Evolutionary conservation across 139 green algal species (phyloP).

Genomic region (Monoraphidium neglectum): DNA sequence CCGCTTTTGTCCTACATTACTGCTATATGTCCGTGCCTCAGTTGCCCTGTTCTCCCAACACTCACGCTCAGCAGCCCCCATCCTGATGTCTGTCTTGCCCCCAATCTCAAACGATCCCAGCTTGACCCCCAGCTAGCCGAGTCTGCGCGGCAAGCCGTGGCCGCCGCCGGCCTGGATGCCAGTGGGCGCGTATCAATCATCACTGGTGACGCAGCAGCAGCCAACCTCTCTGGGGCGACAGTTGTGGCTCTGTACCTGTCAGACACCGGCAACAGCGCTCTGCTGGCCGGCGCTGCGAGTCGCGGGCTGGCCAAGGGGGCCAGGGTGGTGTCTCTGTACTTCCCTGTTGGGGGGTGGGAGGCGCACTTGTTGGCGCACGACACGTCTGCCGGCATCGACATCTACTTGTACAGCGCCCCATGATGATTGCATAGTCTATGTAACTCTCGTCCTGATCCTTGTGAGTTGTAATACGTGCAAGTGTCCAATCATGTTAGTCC

Average conservation of each 20-base stretch:
- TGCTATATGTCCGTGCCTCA: too few relatives aligned
- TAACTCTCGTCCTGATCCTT: too few relatives aligned
- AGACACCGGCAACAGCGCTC: conserved; percentile 5
- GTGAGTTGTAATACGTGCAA: too few relatives aligned
- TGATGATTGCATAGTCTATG: too few relatives aligned
- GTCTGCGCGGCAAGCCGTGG: background rate
- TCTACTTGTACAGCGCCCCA: conserved; percentile 13
- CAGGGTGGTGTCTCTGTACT: conserved; percentile 25
- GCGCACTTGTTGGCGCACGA: background rate
- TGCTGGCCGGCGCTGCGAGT: conserved; percentile 5
- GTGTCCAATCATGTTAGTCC: too few relatives aligned
- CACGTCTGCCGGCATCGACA: background rate
- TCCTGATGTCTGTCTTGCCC: too few relatives aligned
- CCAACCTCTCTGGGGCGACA: conserved; percentile 12
- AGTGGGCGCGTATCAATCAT: conserved; percentile 7
- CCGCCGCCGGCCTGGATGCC: background rate
- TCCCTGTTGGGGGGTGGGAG: conserved; percentile 21
- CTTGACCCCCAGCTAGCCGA: conserved; percentile 12
- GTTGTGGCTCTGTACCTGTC: conserved; percentile 22
- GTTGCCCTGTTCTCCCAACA: too few relatives aligned
- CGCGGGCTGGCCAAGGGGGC: background rate
- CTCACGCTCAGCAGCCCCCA: too few relatives aligned
- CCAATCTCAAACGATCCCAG: too few relatives aligned
- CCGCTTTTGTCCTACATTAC: too few relatives aligned
- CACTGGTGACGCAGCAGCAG: background rate